Evolutionary conservation across 768 basidiomycete species (phyloP), one percentile per base, ranked within the genome.

Genomic region (Filobasidium floriforme): DNA sequence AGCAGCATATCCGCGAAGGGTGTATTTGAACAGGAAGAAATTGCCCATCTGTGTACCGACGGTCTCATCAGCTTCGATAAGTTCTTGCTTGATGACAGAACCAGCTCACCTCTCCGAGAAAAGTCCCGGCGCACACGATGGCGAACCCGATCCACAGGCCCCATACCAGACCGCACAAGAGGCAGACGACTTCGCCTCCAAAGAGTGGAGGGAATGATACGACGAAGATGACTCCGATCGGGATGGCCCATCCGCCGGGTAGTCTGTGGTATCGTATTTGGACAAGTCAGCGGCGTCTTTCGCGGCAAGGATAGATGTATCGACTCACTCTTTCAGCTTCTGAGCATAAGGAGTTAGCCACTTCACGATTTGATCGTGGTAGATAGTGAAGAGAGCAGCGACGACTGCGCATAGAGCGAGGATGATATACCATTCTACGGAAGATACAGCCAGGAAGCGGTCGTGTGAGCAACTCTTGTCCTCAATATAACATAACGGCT

Each of bases 151-250:
- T 59, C 77, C 79, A 79, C 1, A 79, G 69, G 29, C 73, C 79
- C 77, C 77, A 80, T 1, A 80, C 75, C n/a, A 74, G 70, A 15
- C 79, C 79, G 24, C 74, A 72, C 11, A 79, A 69, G n/a, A 79
- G 66, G 1, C 62, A 70, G 14, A 79, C 70, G 62, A 79, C 74
- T 72, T 79, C 55, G 15, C 24, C 22, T 26, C 24, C 54, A 66
- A 59, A 55, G 19, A 94, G 84, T 84, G 90, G 90, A 65, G 90
- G 90, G 75, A 92, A 91, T 0, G 89, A 90, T 32, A 92, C 84
- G 68, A 92, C 82, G 74, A 92, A 90, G 41, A 92, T 81, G 61
- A 92, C 81, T 51, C 78, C 89, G 62, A 92, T 89, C 1, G 90
- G 89, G 32, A 92, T 88, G 4, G 86, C 73, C 86, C 86, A 90